A percentile compares a stretch with the other conserved stretches of the same genome.
Evolutionary conservation across 441 rosid species (phyloP).

Genomic region (Eutrema salsugineum): DNA sequence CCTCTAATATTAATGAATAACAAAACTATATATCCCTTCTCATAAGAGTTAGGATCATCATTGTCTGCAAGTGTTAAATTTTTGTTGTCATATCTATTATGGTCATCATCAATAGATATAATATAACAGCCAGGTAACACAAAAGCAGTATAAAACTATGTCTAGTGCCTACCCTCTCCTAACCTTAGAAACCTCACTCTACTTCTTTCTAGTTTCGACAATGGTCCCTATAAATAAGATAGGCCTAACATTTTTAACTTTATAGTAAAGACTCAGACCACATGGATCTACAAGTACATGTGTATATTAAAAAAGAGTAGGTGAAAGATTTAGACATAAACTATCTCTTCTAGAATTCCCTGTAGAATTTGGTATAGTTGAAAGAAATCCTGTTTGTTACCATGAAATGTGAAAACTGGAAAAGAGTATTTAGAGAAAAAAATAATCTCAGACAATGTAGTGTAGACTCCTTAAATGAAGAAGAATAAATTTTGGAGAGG

Average conservation of each 20-base stretch:
- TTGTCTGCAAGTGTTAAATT: constrained; percentile 14
- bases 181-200: constrained; percentile 21
- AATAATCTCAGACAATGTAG: background rate
- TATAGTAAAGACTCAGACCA: constrained; percentile 18
- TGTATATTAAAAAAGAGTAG: constrained; percentile 1
- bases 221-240: constrained; percentile 29
- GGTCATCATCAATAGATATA: constrained; percentile 1
- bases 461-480: constrained; percentile 27
- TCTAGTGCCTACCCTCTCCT: constrained; percentile 24
- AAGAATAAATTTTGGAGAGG: constrained; percentile 26
- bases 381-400: constrained; percentile 7
- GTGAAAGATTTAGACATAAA: constrained; percentile 24
- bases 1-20: background rate
- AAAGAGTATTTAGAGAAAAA: background rate
- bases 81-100: background rate
- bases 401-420: constrained; percentile 11
- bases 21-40: background rate
- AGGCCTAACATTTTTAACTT: constrained; percentile 27
- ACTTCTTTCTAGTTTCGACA: constrained; percentile 23
- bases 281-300: constrained; percentile 12
- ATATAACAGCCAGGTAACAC: constrained; percentile 7
- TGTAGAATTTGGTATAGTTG: constrained; percentile 16
- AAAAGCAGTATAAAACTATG: constrained; percentile 14
- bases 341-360: constrained; percentile 13
- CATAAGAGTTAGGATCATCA: constrained; percentile 9